Evolutionary conservation across 1,284 basidiomycete species (phyloP).

Genomic region (Puccinia coronata): DNA sequence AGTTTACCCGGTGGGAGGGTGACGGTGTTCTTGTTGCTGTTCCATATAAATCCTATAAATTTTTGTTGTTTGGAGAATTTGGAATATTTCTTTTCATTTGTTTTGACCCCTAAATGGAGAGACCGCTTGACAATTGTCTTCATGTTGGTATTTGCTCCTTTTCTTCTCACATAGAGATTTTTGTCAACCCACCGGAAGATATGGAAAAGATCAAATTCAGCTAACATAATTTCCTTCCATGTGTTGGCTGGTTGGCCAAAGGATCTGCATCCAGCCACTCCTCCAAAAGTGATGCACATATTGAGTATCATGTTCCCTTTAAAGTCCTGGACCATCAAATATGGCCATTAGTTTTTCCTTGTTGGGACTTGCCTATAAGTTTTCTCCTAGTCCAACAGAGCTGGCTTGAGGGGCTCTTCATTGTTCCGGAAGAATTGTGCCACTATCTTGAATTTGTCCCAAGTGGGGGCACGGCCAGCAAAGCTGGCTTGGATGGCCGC

Average conservation of each 20-base stretch:
- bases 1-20: background rate
- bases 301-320: background rate
- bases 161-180: background rate
- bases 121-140: background rate
- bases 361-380: too few relatives aligned
- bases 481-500: too few relatives aligned
- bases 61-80: background rate
- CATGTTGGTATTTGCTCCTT: background rate
- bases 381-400: background rate
- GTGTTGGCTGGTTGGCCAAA: too few relatives aligned
- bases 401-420: background rate
- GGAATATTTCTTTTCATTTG: slow-evolving; percentile 5
- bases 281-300: too few relatives aligned
- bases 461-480: too few relatives aligned
- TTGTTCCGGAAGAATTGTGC: background rate
- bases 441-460: background rate
- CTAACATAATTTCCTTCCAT: slow-evolving; percentile 1
- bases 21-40: background rate
- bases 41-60: slow-evolving; percentile 23
- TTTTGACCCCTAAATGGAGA: slow-evolving; percentile 6
- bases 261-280: too few relatives aligned
- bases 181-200: slow-evolving; percentile 17
- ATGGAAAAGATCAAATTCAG: background rate
- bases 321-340: background rate
- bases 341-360: background rate